Evolutionary conservation across 2,329 filamentous ascomycete species (phyloP).

Genomic region (Neocatenulostroma microsporum): DNA sequence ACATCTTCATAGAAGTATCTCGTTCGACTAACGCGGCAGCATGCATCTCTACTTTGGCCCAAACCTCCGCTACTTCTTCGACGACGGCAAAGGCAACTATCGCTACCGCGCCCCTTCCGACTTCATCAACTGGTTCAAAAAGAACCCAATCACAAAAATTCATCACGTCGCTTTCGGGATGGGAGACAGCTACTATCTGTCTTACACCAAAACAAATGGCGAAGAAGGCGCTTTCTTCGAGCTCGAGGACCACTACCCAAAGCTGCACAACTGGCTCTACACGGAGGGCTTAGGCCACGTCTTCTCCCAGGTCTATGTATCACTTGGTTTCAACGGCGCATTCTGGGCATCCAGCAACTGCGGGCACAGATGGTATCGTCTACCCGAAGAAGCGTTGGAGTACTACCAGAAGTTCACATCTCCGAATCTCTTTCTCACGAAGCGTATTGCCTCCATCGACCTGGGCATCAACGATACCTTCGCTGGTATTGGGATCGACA

Average conservation of each 20-base stretch:
- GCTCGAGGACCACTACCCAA: neutral
- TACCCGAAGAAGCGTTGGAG: constrained; percentile 1
- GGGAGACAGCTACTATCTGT: constrained; percentile 1
- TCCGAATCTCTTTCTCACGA: neutral
- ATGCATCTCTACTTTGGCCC: constrained; percentile 2
- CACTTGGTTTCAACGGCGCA: neutral
- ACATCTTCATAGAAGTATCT: too few species aligned
- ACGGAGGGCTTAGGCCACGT: neutral
- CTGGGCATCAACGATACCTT: constrained; percentile 1
- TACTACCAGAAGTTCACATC: constrained; percentile 6
- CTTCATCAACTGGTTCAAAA: neutral
- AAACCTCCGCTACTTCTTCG: constrained; percentile 1
- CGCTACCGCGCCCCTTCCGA: neutral
- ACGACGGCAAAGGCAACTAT: constrained; percentile 2
- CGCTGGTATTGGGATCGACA: constrained; percentile 4
- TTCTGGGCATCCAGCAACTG: neutral
- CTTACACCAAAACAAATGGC: neutral
- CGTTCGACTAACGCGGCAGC: too few species aligned
- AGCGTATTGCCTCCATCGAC: neutral
- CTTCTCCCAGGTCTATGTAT: neutral
- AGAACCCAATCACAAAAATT: neutral
- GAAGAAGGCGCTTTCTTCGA: neutral
- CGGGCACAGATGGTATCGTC: constrained; percentile 1
- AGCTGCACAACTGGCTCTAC: constrained; percentile 1
- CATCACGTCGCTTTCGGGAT: neutral